These are phyloP conservation scores for Buxus sempervirens DNA, from an alignment of 164 flowering plant genomes.

Conservation along the genomic window DNA sequence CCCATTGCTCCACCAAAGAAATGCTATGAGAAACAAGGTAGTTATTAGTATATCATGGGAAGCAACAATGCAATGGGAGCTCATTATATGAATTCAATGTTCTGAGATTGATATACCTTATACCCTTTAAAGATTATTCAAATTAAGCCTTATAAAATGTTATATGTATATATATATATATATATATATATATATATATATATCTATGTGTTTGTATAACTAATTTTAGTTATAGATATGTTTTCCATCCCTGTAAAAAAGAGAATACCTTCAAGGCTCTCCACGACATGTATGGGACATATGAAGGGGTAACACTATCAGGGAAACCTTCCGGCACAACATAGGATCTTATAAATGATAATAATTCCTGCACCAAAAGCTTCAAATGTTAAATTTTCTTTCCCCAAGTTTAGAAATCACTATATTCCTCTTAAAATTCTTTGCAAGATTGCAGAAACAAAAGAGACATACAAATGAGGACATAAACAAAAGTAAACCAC, in stretches of 20 bases:
- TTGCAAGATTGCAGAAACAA: background rate
- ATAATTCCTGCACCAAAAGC: slow-evolving; percentile 57
- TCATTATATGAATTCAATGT: background rate
- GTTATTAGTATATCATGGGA: slow-evolving; percentile 3
- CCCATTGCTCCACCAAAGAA: slow-evolving; percentile 99
- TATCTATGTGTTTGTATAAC: no score
- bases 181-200: no score
- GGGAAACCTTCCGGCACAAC: slow-evolving; percentile 99
- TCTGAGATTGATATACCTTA: no score
- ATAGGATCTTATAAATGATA: slow-evolving; percentile 86
- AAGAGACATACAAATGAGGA: background rate
- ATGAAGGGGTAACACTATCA: slow-evolving; percentile 79
- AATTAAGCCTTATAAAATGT: no score
- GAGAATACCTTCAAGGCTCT: slow-evolving; percentile 89
- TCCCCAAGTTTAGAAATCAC: no score
- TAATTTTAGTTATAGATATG: no score
- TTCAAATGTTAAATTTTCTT: background rate
- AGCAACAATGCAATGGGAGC: background rate
- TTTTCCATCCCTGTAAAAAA: background rate
- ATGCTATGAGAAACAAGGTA: slow-evolving; percentile 45
- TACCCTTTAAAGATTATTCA: no score
- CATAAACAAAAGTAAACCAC: background rate
- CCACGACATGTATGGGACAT: slow-evolving; percentile 97
- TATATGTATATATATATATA: no score
- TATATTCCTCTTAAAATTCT: background rate